These are phyloP conservation scores for Podospora anserina DNA, from an alignment of 495 filamentous ascomycete species.

Conservation along the genomic window DNA sequence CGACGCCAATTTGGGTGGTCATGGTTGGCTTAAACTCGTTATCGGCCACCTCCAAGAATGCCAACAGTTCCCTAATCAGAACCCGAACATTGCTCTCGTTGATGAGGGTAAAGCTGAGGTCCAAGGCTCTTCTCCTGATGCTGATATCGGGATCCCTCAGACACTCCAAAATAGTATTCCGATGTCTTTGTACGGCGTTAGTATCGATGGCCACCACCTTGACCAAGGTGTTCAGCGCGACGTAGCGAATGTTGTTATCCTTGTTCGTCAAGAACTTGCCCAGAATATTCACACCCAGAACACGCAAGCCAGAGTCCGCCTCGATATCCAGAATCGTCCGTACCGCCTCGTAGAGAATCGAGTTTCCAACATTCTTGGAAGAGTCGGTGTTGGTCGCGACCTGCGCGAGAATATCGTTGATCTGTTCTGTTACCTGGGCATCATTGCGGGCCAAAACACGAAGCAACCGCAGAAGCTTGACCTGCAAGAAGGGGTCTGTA, in stretches of 20 bases:
- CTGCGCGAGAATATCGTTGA: conserved; percentile 97
- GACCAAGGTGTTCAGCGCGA: conserved; percentile 93
- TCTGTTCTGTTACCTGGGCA: conserved; percentile 85
- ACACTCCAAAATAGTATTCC: conserved; percentile 96
- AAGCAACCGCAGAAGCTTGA: conserved; percentile 86
- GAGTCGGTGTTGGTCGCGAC: conserved; percentile 98
- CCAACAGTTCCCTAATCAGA: conserved; percentile 84
- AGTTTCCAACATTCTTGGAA: conserved; percentile 97
- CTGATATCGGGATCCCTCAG: conserved; percentile 98
- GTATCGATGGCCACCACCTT: conserved; percentile 98
- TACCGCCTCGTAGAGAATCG: conserved; percentile 96
- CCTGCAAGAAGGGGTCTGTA: conserved; percentile 97
- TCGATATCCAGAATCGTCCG: conserved; percentile 97
- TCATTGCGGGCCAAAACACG: conserved; percentile 85
- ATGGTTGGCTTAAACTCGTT: conserved; percentile 98
- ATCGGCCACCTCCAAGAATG: conserved; percentile 93
- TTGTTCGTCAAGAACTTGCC: conserved; percentile 97
- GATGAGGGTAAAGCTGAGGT: conserved; percentile 96
- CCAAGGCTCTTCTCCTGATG: conserved; percentile 88
- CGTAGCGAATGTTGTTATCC: conserved; percentile 99
- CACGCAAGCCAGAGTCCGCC: conserved; percentile 88
- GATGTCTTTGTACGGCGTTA: conserved; percentile 93
- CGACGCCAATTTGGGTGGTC: conserved; percentile 95
- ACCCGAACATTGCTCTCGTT: conserved; percentile 94
- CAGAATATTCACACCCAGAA: conserved; percentile 95